Conservation (phyloP, 2,329 filamentous ascomycete genomes). For the Plenodomus biglobosus region DNA sequence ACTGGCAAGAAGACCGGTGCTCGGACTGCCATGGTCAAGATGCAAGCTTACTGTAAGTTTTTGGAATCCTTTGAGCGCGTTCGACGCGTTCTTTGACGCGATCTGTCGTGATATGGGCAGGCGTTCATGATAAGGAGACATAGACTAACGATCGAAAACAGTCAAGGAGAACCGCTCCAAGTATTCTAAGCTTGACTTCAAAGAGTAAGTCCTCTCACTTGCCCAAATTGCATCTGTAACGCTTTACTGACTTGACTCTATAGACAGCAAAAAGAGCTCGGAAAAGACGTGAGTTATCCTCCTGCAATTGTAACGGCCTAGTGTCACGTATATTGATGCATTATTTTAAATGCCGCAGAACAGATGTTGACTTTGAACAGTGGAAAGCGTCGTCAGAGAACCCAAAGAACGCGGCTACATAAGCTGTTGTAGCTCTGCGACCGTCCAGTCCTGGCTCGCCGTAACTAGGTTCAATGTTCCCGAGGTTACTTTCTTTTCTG, state of each 20-base stretch:
- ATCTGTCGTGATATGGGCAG: slow-evolving; percentile 16
- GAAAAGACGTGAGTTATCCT: slow-evolving; percentile 32
- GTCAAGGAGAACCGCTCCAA: slow-evolving; percentile 42
- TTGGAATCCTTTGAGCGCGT: not conserved
- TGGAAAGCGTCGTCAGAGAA: slow-evolving; percentile 43
- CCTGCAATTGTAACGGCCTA: not conserved
- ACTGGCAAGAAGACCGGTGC: slow-evolving; percentile 29
- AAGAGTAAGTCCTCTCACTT: slow-evolving; percentile 12
- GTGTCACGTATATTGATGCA: not conserved
- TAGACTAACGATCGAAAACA: slow-evolving; percentile 21
- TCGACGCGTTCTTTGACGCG: slow-evolving; percentile 22
- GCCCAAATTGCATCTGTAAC: not conserved
- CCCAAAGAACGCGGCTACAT: slow-evolving; percentile 34
- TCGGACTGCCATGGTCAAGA: slow-evolving; percentile 35
- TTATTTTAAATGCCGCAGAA: not conserved
- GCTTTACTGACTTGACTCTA: not conserved
- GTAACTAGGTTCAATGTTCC: not conserved
- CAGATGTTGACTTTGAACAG: slow-evolving; percentile 17
- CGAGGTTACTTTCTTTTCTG: not conserved
- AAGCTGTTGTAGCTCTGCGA: not conserved
- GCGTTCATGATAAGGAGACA: slow-evolving; percentile 9
- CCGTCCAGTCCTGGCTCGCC: not conserved
- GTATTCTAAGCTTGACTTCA: slow-evolving; percentile 38
- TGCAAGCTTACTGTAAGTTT: slow-evolving; percentile 42
- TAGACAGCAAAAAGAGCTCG: slow-evolving; percentile 40